These are phyloP conservation scores for Triangularia setosa DNA, from an alignment of 2,329 filamentous ascomycete genomes.

Conservation along the genomic window DNA sequence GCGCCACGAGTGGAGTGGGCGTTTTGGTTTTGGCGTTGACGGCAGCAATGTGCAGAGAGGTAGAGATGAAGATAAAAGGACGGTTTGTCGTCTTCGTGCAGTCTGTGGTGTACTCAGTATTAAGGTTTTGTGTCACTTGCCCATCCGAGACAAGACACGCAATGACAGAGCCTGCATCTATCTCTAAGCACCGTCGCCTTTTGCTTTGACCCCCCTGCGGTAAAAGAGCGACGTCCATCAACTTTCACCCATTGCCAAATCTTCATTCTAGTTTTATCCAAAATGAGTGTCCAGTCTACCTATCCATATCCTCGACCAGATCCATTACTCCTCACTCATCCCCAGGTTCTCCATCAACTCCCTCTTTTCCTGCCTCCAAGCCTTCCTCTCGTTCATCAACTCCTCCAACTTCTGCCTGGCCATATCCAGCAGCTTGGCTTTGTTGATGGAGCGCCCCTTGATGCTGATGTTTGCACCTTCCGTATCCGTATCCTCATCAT, in stretches of 20 bases:
- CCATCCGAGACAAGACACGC: neutral
- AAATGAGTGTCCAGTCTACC: neutral
- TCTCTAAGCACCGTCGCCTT: neutral
- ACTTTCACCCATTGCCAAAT: neutral
- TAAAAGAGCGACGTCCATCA: neutral
- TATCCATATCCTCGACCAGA: no score
- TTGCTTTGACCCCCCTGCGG: neutral
- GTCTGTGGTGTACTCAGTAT: neutral
- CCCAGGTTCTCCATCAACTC: neutral
- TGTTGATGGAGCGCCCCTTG: slow-evolving; percentile 16
- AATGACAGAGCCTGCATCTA: neutral
- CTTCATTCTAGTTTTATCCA: neutral
- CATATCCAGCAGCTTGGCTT: slow-evolving; percentile 21
- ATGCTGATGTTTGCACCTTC: neutral
- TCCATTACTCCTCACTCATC: neutral
- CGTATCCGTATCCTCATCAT: neutral
- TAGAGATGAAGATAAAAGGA: no score
- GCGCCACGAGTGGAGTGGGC: no score
- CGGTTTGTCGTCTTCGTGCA: neutral
- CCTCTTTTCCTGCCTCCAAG: slow-evolving; percentile 1
- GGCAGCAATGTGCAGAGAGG: no score
- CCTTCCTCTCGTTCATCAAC: slow-evolving; percentile 11
- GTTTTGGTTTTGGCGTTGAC: no score
- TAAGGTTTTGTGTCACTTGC: neutral
- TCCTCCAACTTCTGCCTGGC: slow-evolving; percentile 15